phyloP scores from a whole-genome alignment of 2,329 filamentous ascomycete species.

The Thielaviopsis populi region DNA sequence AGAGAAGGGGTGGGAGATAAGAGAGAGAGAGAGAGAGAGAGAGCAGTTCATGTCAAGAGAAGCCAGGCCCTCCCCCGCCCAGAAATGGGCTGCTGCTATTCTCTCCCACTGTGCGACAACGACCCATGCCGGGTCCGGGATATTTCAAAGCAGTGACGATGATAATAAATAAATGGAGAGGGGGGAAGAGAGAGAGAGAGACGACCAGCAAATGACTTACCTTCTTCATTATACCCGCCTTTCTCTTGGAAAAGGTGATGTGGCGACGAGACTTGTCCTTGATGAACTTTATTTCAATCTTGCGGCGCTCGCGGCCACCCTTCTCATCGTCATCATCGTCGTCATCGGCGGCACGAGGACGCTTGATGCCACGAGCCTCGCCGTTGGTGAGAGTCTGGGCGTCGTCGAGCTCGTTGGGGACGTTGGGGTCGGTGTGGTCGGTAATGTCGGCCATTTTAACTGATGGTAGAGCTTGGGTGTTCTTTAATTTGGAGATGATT shows the following conservation, averaged over 20 bases:
- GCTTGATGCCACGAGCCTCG: conserved; percentile 77
- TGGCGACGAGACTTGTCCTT: conserved; percentile 98
- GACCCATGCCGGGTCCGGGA: neutral
- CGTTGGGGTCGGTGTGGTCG: conserved; percentile 62
- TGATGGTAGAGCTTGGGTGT: conserved; percentile 1
- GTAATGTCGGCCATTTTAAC: conserved; percentile 60
- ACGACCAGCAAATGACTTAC: conserved; percentile 36
- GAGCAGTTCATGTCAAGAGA: neutral
- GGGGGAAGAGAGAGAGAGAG: neutral
- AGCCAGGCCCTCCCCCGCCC: neutral
- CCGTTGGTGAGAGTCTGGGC: conserved; percentile 45
- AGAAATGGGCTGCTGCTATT: neutral
- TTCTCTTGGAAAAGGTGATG: conserved; percentile 99
- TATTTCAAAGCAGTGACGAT: neutral
- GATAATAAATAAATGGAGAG: too few relatives aligned
- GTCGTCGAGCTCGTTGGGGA: conserved; percentile 55
- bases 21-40: too few relatives aligned
- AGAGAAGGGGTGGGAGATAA: too few relatives aligned
- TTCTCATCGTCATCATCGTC: conserved; percentile 98
- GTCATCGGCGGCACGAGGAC: conserved; percentile 71
- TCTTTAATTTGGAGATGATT: conserved; percentile 1
- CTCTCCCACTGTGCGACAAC: neutral
- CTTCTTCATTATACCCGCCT: conserved; percentile 99
- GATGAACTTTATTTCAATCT: conserved; percentile 99
- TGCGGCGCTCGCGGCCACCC: conserved; percentile 90